Evolutionary conservation across 805 yeast genomes (phyloP).

Genomic region (Spathaspora girioi): DNA sequence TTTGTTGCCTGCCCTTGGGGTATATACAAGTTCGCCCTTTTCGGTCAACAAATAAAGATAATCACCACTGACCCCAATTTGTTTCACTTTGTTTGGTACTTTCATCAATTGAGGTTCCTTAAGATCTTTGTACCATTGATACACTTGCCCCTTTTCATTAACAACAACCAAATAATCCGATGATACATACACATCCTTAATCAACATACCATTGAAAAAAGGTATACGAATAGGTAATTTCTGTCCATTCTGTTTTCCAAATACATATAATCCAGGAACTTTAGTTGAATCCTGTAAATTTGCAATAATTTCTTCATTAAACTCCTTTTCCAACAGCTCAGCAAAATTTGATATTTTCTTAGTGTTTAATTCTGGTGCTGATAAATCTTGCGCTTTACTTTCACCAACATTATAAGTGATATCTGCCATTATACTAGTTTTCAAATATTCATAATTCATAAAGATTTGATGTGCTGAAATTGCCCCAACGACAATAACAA

Average conservation of each 20-base stretch:
- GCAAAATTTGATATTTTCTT: slow-evolving; percentile 22
- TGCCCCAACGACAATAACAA: slow-evolving; percentile 33
- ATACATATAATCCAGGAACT: slow-evolving; percentile 32
- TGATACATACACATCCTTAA: slow-evolving; percentile 55
- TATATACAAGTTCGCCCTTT: slow-evolving; percentile 33
- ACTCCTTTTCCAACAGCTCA: slow-evolving; percentile 21
- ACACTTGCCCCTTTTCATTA: slow-evolving; percentile 65
- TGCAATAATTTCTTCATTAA: slow-evolving; percentile 17
- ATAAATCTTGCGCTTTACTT: slow-evolving; percentile 29
- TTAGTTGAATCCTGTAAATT: slow-evolving; percentile 20
- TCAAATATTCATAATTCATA: slow-evolving; percentile 41
- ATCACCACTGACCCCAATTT: slow-evolving; percentile 49
- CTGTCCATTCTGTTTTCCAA: slow-evolving; percentile 33
- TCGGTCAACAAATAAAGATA: slow-evolving; percentile 38
- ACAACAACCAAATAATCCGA: slow-evolving; percentile 53
- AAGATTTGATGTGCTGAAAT: slow-evolving; percentile 39
- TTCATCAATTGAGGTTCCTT: slow-evolving; percentile 19
- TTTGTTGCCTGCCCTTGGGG: slow-evolving; percentile 21
- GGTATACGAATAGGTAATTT: slow-evolving; percentile 56
- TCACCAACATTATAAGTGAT: slow-evolving; percentile 36
- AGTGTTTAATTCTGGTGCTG: slow-evolving; percentile 28
- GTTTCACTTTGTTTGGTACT: slow-evolving; percentile 25
- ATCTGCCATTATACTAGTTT: slow-evolving; percentile 27
- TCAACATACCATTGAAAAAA: slow-evolving; percentile 57
- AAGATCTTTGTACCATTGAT: slow-evolving; percentile 61